Conservation (phyloP, 2,329 filamentous ascomycete species). For the Pestalotiopsis sp. region DNA sequence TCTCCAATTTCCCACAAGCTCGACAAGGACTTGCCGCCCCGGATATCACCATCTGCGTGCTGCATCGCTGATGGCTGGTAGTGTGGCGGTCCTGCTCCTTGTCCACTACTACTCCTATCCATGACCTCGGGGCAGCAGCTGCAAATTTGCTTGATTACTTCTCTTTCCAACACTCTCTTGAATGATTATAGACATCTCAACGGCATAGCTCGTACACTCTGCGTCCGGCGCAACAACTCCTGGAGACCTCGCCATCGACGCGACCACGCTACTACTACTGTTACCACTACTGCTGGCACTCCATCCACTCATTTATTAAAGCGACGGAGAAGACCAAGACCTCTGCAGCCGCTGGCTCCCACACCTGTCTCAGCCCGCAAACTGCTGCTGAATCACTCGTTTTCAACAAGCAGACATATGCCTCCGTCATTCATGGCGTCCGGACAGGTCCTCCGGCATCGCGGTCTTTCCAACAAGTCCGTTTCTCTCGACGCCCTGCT, state of each 20-base stretch:
- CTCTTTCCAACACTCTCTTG: conserved; percentile 33
- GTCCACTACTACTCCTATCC: conserved; percentile 25
- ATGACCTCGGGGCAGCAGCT: conserved; percentile 34
- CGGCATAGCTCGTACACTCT: conserved; percentile 27
- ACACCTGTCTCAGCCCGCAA: conserved; percentile 6
- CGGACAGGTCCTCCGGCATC: conserved; percentile 27
- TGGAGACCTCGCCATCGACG: conserved; percentile 30
- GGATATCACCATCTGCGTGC: conserved; percentile 29
- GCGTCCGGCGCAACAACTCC: conserved; percentile 28
- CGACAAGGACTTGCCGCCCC: conserved; percentile 27
- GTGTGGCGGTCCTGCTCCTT: conserved; percentile 21
- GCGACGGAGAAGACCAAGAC: conserved; percentile 22
- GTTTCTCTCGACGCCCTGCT: conserved; percentile 30
- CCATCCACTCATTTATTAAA: conserved; percentile 27
- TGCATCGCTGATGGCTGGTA: conserved; percentile 27
- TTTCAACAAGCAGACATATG: conserved; percentile 15
- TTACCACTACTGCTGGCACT: conserved; percentile 14
- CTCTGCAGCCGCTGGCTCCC: conserved; percentile 16
- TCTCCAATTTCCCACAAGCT: conserved; percentile 28
- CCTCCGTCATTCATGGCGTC: conserved; percentile 29
- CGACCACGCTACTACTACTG: conserved; percentile 16
- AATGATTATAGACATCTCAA: conserved; percentile 26
- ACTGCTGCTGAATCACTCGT: conserved; percentile 16
- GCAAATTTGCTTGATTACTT: conserved; percentile 33
- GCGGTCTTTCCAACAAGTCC: conserved; percentile 23